A percentile compares a stretch with the other conserved stretches of the same genome.
Conservation (phyloP, 352 stramenopile genomes). For the Globisporangium irregulare region DNA sequence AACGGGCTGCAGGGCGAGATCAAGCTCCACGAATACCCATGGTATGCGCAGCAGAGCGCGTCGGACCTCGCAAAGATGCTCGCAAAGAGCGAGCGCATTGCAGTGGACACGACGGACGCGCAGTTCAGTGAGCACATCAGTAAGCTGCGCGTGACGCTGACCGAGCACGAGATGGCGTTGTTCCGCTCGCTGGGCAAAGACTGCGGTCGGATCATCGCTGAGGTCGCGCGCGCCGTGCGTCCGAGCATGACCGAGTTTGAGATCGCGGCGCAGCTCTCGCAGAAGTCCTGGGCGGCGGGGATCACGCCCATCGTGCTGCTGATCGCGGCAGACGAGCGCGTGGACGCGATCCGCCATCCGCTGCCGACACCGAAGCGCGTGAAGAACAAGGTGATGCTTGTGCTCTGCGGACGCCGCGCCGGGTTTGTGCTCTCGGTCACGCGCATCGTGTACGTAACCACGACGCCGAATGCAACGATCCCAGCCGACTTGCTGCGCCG, state of each 20-base stretch:
- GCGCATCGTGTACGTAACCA: slow-evolving; percentile 66
- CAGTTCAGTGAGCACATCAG: slow-evolving; percentile 30
- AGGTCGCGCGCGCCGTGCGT: slow-evolving; percentile 39
- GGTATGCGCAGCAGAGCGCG: slow-evolving; percentile 38
- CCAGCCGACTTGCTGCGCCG: slow-evolving; percentile 43
- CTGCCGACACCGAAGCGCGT: slow-evolving; percentile 66
- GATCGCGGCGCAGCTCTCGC: slow-evolving; percentile 40
- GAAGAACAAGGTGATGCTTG: slow-evolving; percentile 74
- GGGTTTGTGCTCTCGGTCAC: slow-evolving; percentile 63
- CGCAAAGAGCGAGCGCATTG: slow-evolving; percentile 34
- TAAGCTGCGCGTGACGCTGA: slow-evolving; percentile 43
- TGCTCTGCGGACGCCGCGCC: slow-evolving; percentile 64
- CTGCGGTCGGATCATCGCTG: slow-evolving; percentile 60
- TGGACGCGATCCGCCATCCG: slow-evolving; percentile 64
- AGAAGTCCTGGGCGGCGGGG: slow-evolving; percentile 30
- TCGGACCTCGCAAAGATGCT: slow-evolving; percentile 33
- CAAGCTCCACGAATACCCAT: slow-evolving; percentile 50
- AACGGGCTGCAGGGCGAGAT: slow-evolving; percentile 42
- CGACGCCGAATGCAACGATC: slow-evolving; percentile 21
- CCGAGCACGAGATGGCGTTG: slow-evolving; percentile 47
- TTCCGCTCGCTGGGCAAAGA: slow-evolving; percentile 55
- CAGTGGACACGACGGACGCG: slow-evolving; percentile 29
- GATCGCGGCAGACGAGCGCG: slow-evolving; percentile 61
- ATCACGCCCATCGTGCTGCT: slow-evolving; percentile 64
- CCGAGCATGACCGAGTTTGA: slow-evolving; percentile 57